Evolutionary conservation across 306 rosid genomes (phyloP), one percentile per base, ranked within the genome.

Genomic region (Trifolium dubium): DNA sequence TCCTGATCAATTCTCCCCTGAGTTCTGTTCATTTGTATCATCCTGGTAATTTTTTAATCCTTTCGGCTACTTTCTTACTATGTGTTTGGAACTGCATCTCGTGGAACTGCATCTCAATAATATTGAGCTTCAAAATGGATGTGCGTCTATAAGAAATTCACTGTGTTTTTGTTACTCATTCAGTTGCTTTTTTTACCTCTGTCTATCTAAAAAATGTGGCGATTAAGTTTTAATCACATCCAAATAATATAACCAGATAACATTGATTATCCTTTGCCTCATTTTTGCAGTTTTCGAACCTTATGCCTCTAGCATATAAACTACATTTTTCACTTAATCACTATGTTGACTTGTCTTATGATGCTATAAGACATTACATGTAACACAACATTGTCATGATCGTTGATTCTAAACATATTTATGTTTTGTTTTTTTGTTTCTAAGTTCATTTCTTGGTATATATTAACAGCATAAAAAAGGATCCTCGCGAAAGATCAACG

Each of bases 1-100:
- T 35, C 64, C 90, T 6, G 98, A 94, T 85, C 97, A 92, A 81
- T 95, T 95, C 86, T 95, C 99, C 49, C 98, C 96, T 0, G 98
- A 95, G 78, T 95, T 92, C 82, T 95, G 99, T 85, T 86, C 96
- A 34, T 95, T 95, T 47, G 90, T 92, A 18, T 88, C 99, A 77
- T 87, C 96, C 77, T 92, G 99, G 98, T 95, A 89, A 81, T 78
- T 32, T 54, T 31, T 49, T 53, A 54, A 66, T 44, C 66, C 23
- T 6, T 60, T 7, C 32, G 7, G 7, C 66, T 14, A 60, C 66
- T 30, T 30, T 30, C 40, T 31, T 60, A 28, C 35, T 5, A 5
- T 56, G 37, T 28, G 3, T 1, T 23, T 2, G 8, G 37, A 56
- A 56, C 63, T 4, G 7, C 1, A 0, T 28, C 17, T 56, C 63